Evolutionary conservation across 2,329 filamentous ascomycete genomes (phyloP).

Genomic region (Incumbomyces lentus): DNA sequence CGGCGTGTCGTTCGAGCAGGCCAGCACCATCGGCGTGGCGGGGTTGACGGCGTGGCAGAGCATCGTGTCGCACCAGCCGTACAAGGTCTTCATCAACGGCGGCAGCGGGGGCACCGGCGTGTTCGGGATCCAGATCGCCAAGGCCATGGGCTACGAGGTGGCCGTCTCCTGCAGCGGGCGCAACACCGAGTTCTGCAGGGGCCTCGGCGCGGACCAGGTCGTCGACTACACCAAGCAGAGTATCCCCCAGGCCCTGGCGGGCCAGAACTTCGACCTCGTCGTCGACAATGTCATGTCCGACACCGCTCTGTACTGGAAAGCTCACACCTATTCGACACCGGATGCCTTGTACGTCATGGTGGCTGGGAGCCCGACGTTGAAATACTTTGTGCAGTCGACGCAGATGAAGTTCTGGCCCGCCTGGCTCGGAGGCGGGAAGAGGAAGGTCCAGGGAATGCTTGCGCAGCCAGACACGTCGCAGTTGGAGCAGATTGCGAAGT

Average conservation of each 20-base stretch:
- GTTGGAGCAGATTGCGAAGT: slow-evolving; percentile 41
- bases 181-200: slow-evolving; percentile 48
- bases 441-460: slow-evolving; percentile 27
- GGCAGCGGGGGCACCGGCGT: slow-evolving; percentile 53
- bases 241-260: slow-evolving; percentile 28
- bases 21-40: slow-evolving; percentile 36
- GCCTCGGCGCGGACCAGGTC: slow-evolving; percentile 53
- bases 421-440: slow-evolving; percentile 41
- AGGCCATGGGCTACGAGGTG: slow-evolving; percentile 49
- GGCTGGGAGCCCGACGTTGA: slow-evolving; percentile 1
- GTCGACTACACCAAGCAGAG: slow-evolving; percentile 45
- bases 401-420: slow-evolving; percentile 34
- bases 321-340: slow-evolving; percentile 41
- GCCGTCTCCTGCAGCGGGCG: slow-evolving; percentile 47
- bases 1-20: slow-evolving; percentile 33
- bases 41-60: slow-evolving; percentile 40
- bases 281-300: slow-evolving; percentile 50
- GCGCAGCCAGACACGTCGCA: slow-evolving; percentile 34
- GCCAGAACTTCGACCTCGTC: slow-evolving; percentile 41
- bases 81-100: slow-evolving; percentile 53
- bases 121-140: slow-evolving; percentile 54
- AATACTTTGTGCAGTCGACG: slow-evolving; percentile 16
- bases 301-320: slow-evolving; percentile 42
- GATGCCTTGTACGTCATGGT: slow-evolving; percentile 45
- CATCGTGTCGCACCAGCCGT: slow-evolving; percentile 37